phyloP scores from a whole-genome alignment of 2,329 filamentous ascomycete species.

The Colletotrichum musae region DNA sequence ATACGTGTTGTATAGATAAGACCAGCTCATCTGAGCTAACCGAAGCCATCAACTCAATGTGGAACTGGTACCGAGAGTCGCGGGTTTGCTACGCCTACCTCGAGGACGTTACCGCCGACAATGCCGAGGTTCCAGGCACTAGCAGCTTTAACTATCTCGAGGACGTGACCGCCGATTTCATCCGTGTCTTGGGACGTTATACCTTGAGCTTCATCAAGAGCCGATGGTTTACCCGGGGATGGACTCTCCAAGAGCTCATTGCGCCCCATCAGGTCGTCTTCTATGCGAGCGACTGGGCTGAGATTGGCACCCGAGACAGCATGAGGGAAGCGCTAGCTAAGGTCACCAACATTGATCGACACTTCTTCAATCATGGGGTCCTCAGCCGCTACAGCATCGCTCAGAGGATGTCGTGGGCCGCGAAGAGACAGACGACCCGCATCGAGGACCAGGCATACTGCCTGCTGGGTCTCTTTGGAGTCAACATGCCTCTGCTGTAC shows the following conservation, averaged over 20 bases:
- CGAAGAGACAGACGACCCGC: slow-evolving; percentile 43
- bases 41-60: slow-evolving; percentile 32
- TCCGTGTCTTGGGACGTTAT: neutral
- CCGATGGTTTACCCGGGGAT: slow-evolving; percentile 39
- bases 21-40: slow-evolving; percentile 16
- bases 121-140: no score
- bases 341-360: slow-evolving; percentile 48
- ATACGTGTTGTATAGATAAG: slow-evolving; percentile 15
- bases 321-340: slow-evolving; percentile 43
- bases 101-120: neutral
- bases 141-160: neutral
- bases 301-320: slow-evolving; percentile 43
- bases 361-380: slow-evolving; percentile 42
- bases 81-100: slow-evolving; percentile 3
- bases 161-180: neutral
- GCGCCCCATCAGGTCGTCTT: slow-evolving; percentile 35
- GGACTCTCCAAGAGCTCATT: slow-evolving; percentile 40
- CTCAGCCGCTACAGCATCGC: slow-evolving; percentile 43
- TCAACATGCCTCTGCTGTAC: slow-evolving; percentile 48
- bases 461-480: slow-evolving; percentile 47
- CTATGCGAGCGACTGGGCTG: slow-evolving; percentile 25
- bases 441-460: slow-evolving; percentile 47
- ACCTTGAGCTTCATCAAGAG: neutral
- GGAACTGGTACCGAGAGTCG: slow-evolving; percentile 1
- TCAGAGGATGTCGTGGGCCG: slow-evolving; percentile 48